Evolutionary conservation across 1,139 yeast genomes (phyloP).

Genomic region (Magnusiomyces tetraspermus): DNA sequence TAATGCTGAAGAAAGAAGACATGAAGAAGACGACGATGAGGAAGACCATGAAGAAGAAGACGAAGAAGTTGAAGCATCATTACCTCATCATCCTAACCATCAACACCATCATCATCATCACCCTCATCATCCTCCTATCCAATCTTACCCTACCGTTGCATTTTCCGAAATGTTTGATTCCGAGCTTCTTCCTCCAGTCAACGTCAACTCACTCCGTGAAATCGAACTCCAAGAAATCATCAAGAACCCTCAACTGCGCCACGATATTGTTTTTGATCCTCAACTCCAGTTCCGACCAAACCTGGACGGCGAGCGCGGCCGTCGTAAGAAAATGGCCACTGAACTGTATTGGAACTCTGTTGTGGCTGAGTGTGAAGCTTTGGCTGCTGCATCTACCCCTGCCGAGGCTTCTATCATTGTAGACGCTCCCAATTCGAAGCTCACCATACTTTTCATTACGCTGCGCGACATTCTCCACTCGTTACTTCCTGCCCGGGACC

Average conservation of each 20-base stretch:
- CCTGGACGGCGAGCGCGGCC: conserved; percentile 82
- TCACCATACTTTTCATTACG: conserved; percentile 63
- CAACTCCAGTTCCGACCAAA: conserved; percentile 88
- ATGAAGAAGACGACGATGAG: no score
- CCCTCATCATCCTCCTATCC: neutral
- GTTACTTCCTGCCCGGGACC: conserved; percentile 68
- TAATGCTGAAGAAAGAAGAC: no score
- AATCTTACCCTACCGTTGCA: no score
- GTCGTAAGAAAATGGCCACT: conserved; percentile 61
- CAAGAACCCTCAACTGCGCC: conserved; percentile 86
- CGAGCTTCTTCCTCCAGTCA: conserved; percentile 60
- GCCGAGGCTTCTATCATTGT: conserved; percentile 8
- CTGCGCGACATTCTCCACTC: conserved; percentile 76
- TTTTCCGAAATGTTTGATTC: conserved; percentile 29
- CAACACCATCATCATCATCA: no score
- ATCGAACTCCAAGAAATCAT: conserved; percentile 83
- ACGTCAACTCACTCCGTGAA: conserved; percentile 71
- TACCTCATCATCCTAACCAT: no score
- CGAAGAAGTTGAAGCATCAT: no score
- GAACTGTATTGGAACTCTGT: conserved; percentile 81
- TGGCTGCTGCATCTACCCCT: conserved; percentile 10
- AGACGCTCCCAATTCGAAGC: conserved; percentile 34
- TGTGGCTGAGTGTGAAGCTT: conserved; percentile 44
- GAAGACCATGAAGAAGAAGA: no score
- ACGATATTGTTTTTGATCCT: conserved; percentile 88